phyloP scores from a whole-genome alignment of 371 early-diverging fungal species.

The Zopfochytrium polystomum region DNA sequence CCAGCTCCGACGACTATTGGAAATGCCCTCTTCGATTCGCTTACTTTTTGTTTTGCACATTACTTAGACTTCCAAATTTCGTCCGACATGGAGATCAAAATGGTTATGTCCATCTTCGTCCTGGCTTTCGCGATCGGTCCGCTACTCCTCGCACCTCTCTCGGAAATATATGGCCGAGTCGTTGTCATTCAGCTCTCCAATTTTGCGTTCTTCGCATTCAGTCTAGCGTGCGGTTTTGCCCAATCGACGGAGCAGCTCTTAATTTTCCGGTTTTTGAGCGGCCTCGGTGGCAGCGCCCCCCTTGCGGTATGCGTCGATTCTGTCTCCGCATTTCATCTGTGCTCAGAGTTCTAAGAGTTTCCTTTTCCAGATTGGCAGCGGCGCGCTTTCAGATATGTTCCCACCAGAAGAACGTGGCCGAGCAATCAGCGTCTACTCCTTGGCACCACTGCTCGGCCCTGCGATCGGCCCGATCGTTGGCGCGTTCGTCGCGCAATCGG shows the following conservation, averaged over 20 bases:
- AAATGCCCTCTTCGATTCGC: neutral
- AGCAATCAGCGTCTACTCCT: neutral
- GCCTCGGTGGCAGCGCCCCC: conserved; percentile 15
- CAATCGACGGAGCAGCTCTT: conserved; percentile 4
- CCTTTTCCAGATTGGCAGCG: neutral
- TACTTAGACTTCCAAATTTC: conserved; percentile 9
- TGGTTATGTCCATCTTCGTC: conserved; percentile 16
- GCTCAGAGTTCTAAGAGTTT: no score
- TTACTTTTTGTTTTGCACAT: no score
- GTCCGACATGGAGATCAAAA: conserved; percentile 4
- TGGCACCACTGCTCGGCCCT: neutral
- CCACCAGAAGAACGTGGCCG: conserved; percentile 5
- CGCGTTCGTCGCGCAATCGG: neutral
- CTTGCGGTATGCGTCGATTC: no score
- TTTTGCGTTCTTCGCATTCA: conserved; percentile 16
- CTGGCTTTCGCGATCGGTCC: conserved; percentile 19
- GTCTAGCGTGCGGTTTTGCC: conserved; percentile 7
- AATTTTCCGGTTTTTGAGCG: conserved; percentile 9
- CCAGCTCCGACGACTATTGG: no score
- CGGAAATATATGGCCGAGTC: conserved; percentile 16
- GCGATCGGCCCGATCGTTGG: conserved; percentile 1
- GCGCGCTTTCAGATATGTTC: conserved; percentile 4
- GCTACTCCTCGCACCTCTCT: conserved; percentile 10
- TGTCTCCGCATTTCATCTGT: no score
- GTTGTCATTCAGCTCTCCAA: conserved; percentile 7